Conservation (phyloP, 306 rosid species). For the Herpetospermum pedunculosum region DNA sequence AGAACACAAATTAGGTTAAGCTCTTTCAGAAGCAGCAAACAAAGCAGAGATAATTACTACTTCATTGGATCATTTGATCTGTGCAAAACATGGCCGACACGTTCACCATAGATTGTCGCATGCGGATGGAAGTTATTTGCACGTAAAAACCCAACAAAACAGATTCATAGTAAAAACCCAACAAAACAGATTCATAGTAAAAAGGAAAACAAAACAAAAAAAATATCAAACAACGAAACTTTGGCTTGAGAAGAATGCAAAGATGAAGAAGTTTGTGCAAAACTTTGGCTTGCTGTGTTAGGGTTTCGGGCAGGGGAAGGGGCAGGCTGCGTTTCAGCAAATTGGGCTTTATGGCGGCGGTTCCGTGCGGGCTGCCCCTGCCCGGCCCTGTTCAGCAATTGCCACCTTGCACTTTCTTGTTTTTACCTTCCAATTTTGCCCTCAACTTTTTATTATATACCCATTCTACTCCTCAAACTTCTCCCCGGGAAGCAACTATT, state of each 20-base stretch:
- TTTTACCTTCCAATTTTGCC: too few relatives aligned
- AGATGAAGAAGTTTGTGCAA: background rate
- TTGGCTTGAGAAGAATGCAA: background rate
- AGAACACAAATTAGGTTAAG: background rate
- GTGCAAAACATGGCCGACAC: constrained; percentile 88
- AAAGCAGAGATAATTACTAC: constrained; percentile 3
- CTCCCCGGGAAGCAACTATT: too few relatives aligned
- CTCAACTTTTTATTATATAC: too few relatives aligned
- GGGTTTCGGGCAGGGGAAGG: constrained; percentile 33
- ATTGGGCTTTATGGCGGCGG: background rate
- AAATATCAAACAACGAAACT: too few relatives aligned
- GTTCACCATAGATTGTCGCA: constrained; percentile 31
- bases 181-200: too few relatives aligned
- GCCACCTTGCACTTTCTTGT: constrained; percentile 18
- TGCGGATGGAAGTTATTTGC: constrained; percentile 90
- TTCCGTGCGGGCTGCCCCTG: constrained; percentile 20
- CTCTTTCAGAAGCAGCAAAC: constrained; percentile 4
- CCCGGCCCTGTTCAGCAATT: constrained; percentile 15
- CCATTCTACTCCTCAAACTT: too few relatives aligned
- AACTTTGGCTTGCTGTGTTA: background rate
- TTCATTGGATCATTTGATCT: constrained; percentile 24
- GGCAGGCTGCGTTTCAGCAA: background rate
- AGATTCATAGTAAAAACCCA: background rate
- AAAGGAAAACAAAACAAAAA: too few relatives aligned
- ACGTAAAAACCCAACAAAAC: background rate